Evolutionary conservation across 2,329 filamentous ascomycete genomes (phyloP).

Genomic region (Simplicillium sp.): DNA sequence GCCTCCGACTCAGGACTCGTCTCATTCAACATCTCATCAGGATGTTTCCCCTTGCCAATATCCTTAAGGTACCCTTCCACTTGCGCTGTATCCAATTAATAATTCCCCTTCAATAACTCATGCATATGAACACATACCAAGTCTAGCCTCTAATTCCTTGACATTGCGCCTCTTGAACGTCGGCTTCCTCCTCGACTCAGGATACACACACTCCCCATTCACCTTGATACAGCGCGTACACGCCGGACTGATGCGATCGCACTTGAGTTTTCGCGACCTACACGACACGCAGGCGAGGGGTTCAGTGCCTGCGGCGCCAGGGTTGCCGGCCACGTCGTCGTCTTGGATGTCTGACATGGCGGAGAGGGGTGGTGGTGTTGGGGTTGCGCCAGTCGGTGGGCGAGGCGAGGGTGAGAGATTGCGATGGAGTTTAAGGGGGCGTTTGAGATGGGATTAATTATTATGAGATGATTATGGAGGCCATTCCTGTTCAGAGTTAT

Average conservation of each 20-base stretch:
- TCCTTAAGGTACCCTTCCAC: slow-evolving; percentile 72
- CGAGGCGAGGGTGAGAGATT: too few relatives aligned
- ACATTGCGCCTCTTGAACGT: slow-evolving; percentile 85
- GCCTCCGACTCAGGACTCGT: slow-evolving; percentile 9
- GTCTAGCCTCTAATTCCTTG: slow-evolving; percentile 76
- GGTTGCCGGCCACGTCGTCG: not conserved
- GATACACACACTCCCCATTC: slow-evolving; percentile 73
- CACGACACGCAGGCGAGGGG: slow-evolving; percentile 75
- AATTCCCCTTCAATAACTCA: too few relatives aligned
- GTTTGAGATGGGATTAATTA: too few relatives aligned
- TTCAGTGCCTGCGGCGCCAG: slow-evolving; percentile 18
- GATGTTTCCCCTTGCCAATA: slow-evolving; percentile 33
- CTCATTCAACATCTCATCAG: slow-evolving; percentile 14
- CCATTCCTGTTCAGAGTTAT: too few relatives aligned
- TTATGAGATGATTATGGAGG: too few relatives aligned
- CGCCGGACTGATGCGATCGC: slow-evolving; percentile 69
- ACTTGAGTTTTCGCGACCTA: slow-evolving; percentile 76
- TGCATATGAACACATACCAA: slow-evolving; percentile 46
- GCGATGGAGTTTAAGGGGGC: too few relatives aligned
- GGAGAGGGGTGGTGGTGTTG: too few relatives aligned
- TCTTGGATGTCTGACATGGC: too few relatives aligned
- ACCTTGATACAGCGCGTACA: slow-evolving; percentile 73
- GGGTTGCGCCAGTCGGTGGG: too few relatives aligned
- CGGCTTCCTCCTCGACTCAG: slow-evolving; percentile 80
- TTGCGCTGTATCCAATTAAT: slow-evolving; percentile 46